phyloP scores from a whole-genome alignment of 2,329 filamentous ascomycete species.

The Zymoseptoria passerinii region DNA sequence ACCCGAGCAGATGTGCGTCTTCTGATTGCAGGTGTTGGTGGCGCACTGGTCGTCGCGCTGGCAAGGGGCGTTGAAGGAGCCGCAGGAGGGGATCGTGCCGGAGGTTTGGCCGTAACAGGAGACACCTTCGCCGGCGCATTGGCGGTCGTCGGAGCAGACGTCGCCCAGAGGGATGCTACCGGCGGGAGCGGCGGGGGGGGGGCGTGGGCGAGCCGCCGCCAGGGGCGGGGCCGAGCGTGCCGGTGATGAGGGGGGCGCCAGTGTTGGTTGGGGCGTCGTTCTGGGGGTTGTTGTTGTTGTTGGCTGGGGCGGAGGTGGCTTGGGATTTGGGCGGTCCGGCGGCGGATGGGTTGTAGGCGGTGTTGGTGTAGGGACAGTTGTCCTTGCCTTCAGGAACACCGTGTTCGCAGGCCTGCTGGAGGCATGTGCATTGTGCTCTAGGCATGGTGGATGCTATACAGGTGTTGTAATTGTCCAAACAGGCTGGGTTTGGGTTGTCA shows the following conservation, averaged over 20 bases:
- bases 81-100: slow-evolving; percentile 6
- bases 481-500: neutral
- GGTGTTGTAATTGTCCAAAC: neutral
- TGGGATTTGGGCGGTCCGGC: neutral
- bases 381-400: neutral
- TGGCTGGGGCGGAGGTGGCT: neutral
- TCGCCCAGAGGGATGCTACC: slow-evolving; percentile 12
- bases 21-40: slow-evolving; percentile 13
- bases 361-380: neutral
- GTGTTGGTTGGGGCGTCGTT: neutral
- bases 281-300: neutral
- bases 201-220: neutral
- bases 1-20: slow-evolving; percentile 3
- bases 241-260: neutral
- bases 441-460: neutral
- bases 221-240: neutral
- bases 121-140: slow-evolving; percentile 11
- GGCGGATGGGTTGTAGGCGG: too few species aligned
- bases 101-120: slow-evolving; percentile 11
- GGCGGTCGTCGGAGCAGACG: slow-evolving; percentile 6
- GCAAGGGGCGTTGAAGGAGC: slow-evolving; percentile 16
- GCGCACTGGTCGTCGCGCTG: slow-evolving; percentile 13
- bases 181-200: slow-evolving; percentile 8
- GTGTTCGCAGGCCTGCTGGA: neutral
- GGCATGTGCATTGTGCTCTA: neutral